Base-by-base conservation (phyloP, 2,329 filamentous ascomycete genomes). In the Pyrenochaeta sp. region DNA sequence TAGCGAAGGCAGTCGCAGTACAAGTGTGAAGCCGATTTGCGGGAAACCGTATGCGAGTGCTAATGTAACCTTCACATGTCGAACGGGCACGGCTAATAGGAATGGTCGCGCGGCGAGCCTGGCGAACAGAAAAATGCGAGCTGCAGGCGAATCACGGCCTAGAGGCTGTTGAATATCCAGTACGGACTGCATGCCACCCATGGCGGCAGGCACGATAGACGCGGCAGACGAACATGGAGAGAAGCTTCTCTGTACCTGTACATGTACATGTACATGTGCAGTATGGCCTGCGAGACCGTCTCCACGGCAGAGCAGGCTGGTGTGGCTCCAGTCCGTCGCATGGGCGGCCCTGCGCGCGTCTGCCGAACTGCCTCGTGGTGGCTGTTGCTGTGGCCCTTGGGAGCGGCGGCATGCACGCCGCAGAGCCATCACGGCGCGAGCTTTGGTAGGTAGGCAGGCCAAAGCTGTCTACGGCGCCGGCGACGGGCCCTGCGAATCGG, bases 121-220 rank as follows among this genome's bases (percentile, higher is more conserved):
- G 64, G 61, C 62, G 62, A 64, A 47, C 60, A 60, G 65, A 50
- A 62, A 65, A 39, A 63, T 54, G 54, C 52, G 56, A 48, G 28
- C 52, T 43, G 42, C 49, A 58, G 61, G 50, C 58, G 57, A 64
- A 68, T 68, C 64, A 68, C 61, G 34, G 56, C 53, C 58, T 43
- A 55, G 51, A 50, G 39, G 5, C 15, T 34, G 44, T 27, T 28
- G 34, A 58, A 62, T 48, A 54, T 53, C 44, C 22, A 49, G 54
- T 40, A 9, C 28, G 15, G 40, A 28, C n/a, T 51, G 53, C 53
- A 47, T 32, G 34, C 13, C 22, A 12, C 44, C 42, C 27, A 44
- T 54, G 52, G 27, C 44, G 44, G 34, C 24, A 25, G 34, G 25
- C 25, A 42, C 19, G 52, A 54, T 42, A 15, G 36, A 39, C 34